phyloP scores from a whole-genome alignment of 352 stramenopile species.

The Pythium graminicola region DNA sequence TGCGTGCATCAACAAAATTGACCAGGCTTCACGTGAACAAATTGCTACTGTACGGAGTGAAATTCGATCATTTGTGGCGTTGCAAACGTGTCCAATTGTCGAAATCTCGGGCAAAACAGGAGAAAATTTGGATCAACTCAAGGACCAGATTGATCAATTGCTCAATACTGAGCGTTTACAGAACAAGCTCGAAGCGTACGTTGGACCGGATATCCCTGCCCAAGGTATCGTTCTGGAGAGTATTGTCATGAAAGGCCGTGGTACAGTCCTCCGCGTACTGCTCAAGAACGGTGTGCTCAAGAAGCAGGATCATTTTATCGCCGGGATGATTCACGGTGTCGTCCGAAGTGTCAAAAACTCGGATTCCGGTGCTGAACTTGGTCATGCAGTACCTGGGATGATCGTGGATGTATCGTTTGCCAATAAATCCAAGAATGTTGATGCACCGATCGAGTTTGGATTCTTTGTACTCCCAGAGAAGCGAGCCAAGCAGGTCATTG shows the following conservation, averaged over 20 bases:
- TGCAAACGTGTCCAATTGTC: slow-evolving; percentile 67
- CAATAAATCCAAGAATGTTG: slow-evolving; percentile 78
- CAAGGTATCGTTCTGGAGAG: slow-evolving; percentile 76
- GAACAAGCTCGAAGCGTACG: slow-evolving; percentile 33
- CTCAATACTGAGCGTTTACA: slow-evolving; percentile 27
- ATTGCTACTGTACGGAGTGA: slow-evolving; percentile 47
- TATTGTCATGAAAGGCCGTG: slow-evolving; percentile 51
- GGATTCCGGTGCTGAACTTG: slow-evolving; percentile 46
- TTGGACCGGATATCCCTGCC: slow-evolving; percentile 28
- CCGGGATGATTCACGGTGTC: slow-evolving; percentile 79
- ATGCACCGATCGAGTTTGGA: slow-evolving; percentile 72
- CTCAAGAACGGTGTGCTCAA: slow-evolving; percentile 57
- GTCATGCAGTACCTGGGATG: slow-evolving; percentile 45
- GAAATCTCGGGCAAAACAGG: slow-evolving; percentile 68
- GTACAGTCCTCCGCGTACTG: slow-evolving; percentile 67
- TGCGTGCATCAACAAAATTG: slow-evolving; percentile 95
- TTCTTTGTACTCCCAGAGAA: slow-evolving; percentile 67
- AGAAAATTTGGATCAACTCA: slow-evolving; percentile 48
- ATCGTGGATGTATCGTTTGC: slow-evolving; percentile 78
- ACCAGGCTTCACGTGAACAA: slow-evolving; percentile 39
- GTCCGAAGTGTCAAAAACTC: slow-evolving; percentile 56
- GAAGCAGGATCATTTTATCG: slow-evolving; percentile 72
- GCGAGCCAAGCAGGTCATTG: slow-evolving; percentile 60
- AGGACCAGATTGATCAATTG: slow-evolving; percentile 32
- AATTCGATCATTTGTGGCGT: slow-evolving; percentile 68